Percentiles rank a stretch among this genome's conserved stretches.
Conservation (phyloP, 2,329 filamentous ascomycete genomes). For the Epichloe gansuensis region DNA sequence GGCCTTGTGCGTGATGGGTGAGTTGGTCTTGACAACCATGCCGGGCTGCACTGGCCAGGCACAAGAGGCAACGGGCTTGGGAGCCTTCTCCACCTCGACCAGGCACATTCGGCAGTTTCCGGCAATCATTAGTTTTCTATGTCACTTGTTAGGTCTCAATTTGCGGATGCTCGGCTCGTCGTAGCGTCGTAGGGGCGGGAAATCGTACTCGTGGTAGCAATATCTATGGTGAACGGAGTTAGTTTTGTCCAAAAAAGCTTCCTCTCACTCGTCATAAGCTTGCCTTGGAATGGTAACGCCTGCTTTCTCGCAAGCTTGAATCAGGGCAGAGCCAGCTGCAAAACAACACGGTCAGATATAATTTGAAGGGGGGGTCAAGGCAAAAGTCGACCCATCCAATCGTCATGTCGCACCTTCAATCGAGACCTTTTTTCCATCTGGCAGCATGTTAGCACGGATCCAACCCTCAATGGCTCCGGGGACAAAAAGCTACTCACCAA, state of each 20-base stretch:
- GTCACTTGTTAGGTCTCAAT: slow-evolving; percentile 26
- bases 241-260: neutral
- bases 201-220: slow-evolving; percentile 88
- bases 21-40: slow-evolving; percentile 99
- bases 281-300: slow-evolving; percentile 77
- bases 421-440: slow-evolving; percentile 95
- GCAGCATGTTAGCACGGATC: slow-evolving; percentile 19
- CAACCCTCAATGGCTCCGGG: slow-evolving; percentile 17
- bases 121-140: slow-evolving; percentile 92
- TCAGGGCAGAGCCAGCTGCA: slow-evolving; percentile 83
- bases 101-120: slow-evolving; percentile 99
- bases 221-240: slow-evolving; percentile 47
- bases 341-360: slow-evolving; percentile 26
- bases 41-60: slow-evolving; percentile 97
- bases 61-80: slow-evolving; percentile 95
- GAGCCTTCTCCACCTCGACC: slow-evolving; percentile 91
- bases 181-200: slow-evolving; percentile 4
- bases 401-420: slow-evolving; percentile 65
- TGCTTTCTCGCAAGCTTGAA: slow-evolving; percentile 98
- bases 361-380: too few relatives aligned
- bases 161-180: slow-evolving; percentile 16
- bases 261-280: neutral
- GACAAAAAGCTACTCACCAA: slow-evolving; percentile 45
- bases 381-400: slow-evolving; percentile 6
- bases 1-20: slow-evolving; percentile 90